phyloP scores from a whole-genome alignment of 306 rosid genomes.

The Medicago ruthenica region DNA sequence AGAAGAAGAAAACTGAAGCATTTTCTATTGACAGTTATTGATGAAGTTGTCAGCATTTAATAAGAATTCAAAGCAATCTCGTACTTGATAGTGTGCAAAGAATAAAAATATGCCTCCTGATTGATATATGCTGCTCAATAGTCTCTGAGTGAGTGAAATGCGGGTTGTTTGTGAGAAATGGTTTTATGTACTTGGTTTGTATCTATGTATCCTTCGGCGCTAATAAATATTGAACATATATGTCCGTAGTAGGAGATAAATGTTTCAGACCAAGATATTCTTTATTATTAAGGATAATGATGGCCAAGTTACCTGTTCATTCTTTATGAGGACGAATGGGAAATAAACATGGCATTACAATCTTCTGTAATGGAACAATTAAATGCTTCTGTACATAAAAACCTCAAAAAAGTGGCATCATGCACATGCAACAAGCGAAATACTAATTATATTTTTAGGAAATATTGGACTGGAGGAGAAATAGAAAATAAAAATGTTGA shows the following conservation, averaged over 20 bases:
- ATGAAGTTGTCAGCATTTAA: constrained; percentile 38
- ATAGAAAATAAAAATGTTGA: too few relatives aligned
- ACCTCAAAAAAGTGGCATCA: background rate
- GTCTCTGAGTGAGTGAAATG: constrained; percentile 36
- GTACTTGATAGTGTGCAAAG: constrained; percentile 9
- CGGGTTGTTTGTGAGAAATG: background rate
- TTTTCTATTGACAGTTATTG: constrained; percentile 47
- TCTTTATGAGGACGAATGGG: background rate
- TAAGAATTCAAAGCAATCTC: constrained; percentile 4
- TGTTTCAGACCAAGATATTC: background rate
- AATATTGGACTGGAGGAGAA: too few relatives aligned
- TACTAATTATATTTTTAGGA: too few relatives aligned
- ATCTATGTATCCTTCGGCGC: constrained; percentile 11
- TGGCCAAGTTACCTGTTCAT: too few relatives aligned
- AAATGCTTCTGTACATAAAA: background rate
- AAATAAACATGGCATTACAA: background rate
- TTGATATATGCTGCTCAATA: constrained; percentile 28
- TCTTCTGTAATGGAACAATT: background rate
- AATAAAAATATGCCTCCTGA: constrained; percentile 13
- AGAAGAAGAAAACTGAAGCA: constrained; percentile 73
- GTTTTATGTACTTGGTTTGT: constrained; percentile 8
- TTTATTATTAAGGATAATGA: background rate
- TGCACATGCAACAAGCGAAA: background rate
- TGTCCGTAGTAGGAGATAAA: constrained; percentile 21
- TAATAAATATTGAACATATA: background rate